Conservation (phyloP, 2,329 filamentous ascomycete genomes). For the Raffaelea deltoideospora region DNA sequence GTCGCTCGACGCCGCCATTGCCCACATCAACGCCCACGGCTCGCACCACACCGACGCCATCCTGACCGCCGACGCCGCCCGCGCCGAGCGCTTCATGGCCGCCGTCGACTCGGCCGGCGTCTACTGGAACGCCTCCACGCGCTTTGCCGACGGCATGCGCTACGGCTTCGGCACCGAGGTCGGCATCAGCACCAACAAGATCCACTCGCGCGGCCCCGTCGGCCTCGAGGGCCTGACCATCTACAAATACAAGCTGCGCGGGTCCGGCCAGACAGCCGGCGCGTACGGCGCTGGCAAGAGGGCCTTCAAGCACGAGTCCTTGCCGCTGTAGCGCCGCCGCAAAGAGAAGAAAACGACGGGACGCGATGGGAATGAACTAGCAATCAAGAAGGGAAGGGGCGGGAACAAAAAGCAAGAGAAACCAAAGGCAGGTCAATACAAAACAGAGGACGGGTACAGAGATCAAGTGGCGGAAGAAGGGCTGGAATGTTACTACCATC, state of each 20-base stretch:
- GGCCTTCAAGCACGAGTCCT: slow-evolving; percentile 41
- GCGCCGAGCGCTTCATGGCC: slow-evolving; percentile 71
- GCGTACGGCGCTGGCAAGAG: slow-evolving; percentile 55
- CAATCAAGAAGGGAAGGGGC: not conserved
- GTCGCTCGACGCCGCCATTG: slow-evolving; percentile 54
- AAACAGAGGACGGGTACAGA: not conserved
- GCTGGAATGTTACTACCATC: too few species aligned
- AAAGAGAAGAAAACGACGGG: not conserved
- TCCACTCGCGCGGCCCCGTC: slow-evolving; percentile 84
- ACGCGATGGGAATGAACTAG: not conserved
- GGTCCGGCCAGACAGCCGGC: slow-evolving; percentile 65
- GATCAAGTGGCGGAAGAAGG: too few species aligned
- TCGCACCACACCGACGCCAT: slow-evolving; percentile 93
- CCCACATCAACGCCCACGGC: slow-evolving; percentile 82
- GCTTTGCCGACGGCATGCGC: slow-evolving; percentile 91
- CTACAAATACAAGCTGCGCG: slow-evolving; percentile 88
- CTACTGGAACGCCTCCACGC: slow-evolving; percentile 92
- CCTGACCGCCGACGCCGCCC: slow-evolving; percentile 50
- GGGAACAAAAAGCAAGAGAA: not conserved
- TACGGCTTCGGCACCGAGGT: slow-evolving; percentile 98
- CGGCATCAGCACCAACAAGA: slow-evolving; percentile 97
- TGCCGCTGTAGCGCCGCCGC: slow-evolving; percentile 20
- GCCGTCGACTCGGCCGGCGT: slow-evolving; percentile 80
- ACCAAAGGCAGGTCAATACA: not conserved
- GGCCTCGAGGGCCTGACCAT: slow-evolving; percentile 91